phyloP scores from a whole-genome alignment of 2,329 filamentous ascomycete species.

The Aspergillus pseudonomiae region DNA sequence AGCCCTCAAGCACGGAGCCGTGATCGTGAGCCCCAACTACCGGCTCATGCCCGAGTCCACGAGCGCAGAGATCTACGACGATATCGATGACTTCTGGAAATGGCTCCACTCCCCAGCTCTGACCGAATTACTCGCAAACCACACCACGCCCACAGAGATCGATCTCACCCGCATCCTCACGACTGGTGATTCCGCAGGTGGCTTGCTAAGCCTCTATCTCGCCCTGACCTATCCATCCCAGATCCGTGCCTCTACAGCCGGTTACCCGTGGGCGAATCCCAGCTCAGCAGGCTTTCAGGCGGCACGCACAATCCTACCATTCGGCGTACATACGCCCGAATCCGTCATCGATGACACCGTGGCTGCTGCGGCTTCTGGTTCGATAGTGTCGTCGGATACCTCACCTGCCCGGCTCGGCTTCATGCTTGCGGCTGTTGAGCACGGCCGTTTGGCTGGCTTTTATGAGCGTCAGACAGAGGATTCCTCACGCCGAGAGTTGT shows the following conservation, averaged over 20 bases:
- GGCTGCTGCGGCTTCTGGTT: constrained; percentile 10
- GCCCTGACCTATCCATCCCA: constrained; percentile 30
- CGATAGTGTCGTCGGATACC: constrained; percentile 18
- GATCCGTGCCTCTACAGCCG: constrained; percentile 33
- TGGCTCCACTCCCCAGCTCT: constrained; percentile 42
- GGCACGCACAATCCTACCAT: constrained; percentile 18
- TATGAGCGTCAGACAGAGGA: constrained; percentile 25
- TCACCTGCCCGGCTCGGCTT: constrained; percentile 17
- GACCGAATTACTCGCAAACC: constrained; percentile 13
- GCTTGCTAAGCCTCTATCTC: constrained; percentile 31
- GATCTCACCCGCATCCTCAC: constrained; percentile 32
- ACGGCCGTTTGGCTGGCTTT: constrained; percentile 19
- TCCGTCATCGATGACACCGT: constrained; percentile 18
- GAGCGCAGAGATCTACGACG: constrained; percentile 51
- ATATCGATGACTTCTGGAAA: constrained; percentile 53
- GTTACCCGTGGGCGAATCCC: constrained; percentile 39
- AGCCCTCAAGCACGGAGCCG: constrained; percentile 43
- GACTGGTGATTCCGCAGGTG: constrained; percentile 36
- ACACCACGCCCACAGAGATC: constrained; percentile 18
- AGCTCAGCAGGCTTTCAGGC: constrained; percentile 20
- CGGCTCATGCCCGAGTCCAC: constrained; percentile 55
- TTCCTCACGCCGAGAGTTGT: constrained; percentile 8
- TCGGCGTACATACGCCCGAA: constrained; percentile 15
- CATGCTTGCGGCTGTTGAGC: constrained; percentile 22
- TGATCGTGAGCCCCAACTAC: constrained; percentile 54